These are phyloP conservation scores for Musa acuminata DNA, from an alignment of 176 grass and related monocot genomes.

Conservation along the genomic window DNA sequence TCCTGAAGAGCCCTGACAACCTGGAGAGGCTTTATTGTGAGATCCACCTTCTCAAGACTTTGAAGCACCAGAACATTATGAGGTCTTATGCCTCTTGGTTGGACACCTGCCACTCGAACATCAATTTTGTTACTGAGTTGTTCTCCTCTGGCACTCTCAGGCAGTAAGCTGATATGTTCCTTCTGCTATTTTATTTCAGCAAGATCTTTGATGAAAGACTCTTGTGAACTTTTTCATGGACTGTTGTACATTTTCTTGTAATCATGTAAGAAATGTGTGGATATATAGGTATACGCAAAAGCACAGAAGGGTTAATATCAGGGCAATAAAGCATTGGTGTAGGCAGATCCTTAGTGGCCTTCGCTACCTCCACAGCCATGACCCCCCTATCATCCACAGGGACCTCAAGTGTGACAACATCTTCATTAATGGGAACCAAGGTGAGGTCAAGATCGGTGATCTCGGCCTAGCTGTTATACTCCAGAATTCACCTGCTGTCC, in stretches of 20 bases:
- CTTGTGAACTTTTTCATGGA: not conserved
- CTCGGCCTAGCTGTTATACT: constrained; percentile 29
- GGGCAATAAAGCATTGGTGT: constrained; percentile 29
- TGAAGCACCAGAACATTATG: constrained; percentile 50
- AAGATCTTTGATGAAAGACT: not conserved
- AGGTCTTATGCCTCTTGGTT: constrained; percentile 54
- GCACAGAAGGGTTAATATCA: constrained; percentile 28
- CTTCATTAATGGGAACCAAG: constrained; percentile 26
- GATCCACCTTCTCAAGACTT: constrained; percentile 56
- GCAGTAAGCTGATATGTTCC: constrained; percentile 21
- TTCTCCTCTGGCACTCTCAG: constrained; percentile 72
- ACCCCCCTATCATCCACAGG: constrained; percentile 32
- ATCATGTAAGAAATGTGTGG: not conserved
- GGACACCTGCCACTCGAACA: constrained; percentile 22
- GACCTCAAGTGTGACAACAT: constrained; percentile 36
- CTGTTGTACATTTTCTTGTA: not conserved
- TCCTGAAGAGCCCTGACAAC: constrained; percentile 33
- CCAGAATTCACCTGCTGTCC: constrained; percentile 16
- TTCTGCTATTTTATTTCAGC: not conserved
- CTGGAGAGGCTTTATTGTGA: constrained; percentile 58
- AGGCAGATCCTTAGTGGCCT: constrained; percentile 27
- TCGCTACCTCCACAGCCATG: constrained; percentile 26
- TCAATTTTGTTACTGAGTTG: constrained; percentile 72
- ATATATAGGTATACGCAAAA: constrained; percentile 24
- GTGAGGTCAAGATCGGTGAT: constrained; percentile 33